These are phyloP conservation scores for Gelatoporia subvermispora DNA, from an alignment of 768 basidiomycete genomes.

Conservation along the genomic window DNA sequence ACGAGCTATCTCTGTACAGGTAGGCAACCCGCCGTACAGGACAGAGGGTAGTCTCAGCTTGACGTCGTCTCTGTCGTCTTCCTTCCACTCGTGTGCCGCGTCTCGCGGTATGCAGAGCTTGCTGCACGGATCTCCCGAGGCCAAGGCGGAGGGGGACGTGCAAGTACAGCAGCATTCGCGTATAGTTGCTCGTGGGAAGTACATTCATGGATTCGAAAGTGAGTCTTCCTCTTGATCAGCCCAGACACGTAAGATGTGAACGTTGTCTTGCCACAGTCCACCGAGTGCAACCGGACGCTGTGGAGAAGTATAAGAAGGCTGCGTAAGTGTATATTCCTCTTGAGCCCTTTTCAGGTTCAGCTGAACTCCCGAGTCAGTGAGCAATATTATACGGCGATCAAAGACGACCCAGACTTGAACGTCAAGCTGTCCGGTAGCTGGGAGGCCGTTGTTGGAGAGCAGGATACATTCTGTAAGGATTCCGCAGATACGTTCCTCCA, in stretches of 20 bases:
- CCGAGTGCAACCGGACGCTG: constrained; percentile 74
- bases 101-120: constrained; percentile 24
- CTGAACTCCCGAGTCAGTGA: constrained; percentile 43
- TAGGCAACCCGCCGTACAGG: constrained; percentile 9
- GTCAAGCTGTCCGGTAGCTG: constrained; percentile 92
- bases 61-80: constrained; percentile 11
- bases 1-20: constrained; percentile 29
- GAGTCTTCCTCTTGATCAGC: constrained; percentile 21
- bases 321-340: constrained; percentile 50
- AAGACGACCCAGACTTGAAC: constrained; percentile 63
- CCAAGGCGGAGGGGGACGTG: constrained; percentile 75
- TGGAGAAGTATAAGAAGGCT: constrained; percentile 81
- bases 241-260: neutral
- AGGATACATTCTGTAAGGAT: constrained; percentile 73
- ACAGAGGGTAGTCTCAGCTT: constrained; percentile 6
- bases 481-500: neutral
- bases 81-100: neutral
- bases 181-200: constrained; percentile 90
- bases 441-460: constrained; percentile 87
- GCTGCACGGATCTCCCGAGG: constrained; percentile 91
- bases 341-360: neutral
- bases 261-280: constrained; percentile 51
- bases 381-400: constrained; percentile 78
- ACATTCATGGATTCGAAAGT: constrained; percentile 89
- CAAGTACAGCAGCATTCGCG: constrained; percentile 80